These are phyloP conservation scores for Fusarium sp. DNA, from an alignment of 2,329 filamentous ascomycete genomes.

Conservation along the genomic window DNA sequence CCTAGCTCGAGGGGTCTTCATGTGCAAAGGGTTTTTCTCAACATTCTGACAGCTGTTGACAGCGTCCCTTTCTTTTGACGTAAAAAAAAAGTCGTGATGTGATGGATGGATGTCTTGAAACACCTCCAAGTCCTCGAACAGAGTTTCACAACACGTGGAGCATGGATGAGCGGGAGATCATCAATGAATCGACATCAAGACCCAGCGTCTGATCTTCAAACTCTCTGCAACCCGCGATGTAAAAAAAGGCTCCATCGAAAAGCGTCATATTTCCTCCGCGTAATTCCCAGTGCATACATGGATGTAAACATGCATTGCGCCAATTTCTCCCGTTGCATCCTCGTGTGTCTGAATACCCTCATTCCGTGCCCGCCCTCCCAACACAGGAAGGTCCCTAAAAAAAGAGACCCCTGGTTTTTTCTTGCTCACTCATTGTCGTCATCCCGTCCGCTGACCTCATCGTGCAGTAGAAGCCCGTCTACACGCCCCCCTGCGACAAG, in stretches of 20 bases:
- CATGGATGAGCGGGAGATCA: constrained; percentile 38
- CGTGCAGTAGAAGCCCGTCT: constrained; percentile 29
- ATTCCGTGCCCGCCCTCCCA: neutral
- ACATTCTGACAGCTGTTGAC: neutral
- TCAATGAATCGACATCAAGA: constrained; percentile 16
- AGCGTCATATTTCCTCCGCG: constrained; percentile 1
- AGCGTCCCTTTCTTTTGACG: neutral
- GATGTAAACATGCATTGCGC: constrained; percentile 15
- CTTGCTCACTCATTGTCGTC: constrained; percentile 35
- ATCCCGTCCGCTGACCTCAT: constrained; percentile 47
- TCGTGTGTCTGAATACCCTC: constrained; percentile 5
- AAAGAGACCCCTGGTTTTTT: neutral
- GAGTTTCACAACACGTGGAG: constrained; percentile 26
- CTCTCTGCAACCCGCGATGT: neutral
- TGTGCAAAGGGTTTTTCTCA: constrained; percentile 21
- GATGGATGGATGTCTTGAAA: neutral
- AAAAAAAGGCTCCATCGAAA: neutral
- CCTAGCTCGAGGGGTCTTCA: neutral
- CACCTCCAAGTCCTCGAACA: neutral
- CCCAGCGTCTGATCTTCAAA: constrained; percentile 29
- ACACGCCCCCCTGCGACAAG: constrained; percentile 1
- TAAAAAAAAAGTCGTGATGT: neutral
- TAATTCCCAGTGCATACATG: constrained; percentile 8
- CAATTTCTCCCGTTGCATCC: constrained; percentile 11
- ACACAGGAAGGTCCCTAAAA: neutral